These are phyloP conservation scores for Termitomyces sp. DNA, from an alignment of 768 basidiomycete genomes.

Conservation along the genomic window DNA sequence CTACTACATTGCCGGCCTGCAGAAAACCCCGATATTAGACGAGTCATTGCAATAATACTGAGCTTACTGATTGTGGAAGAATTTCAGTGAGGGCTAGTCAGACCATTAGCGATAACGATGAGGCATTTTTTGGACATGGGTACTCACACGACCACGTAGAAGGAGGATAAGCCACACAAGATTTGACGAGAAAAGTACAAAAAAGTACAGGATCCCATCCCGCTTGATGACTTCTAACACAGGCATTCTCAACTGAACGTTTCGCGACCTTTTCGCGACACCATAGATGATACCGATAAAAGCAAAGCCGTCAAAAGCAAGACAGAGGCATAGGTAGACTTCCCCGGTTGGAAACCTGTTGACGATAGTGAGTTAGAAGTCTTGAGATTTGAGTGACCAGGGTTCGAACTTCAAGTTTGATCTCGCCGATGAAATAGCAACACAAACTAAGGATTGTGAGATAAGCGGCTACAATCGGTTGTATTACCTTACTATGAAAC, in stretches of 20 bases:
- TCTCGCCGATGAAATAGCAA: not conserved
- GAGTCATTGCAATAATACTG: too few species aligned
- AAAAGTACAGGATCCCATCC: slow-evolving; percentile 17
- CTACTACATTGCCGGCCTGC: too few species aligned
- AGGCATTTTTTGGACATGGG: not conserved
- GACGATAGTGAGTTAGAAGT: not conserved
- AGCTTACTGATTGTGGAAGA: too few species aligned
- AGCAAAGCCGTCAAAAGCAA: slow-evolving; percentile 17
- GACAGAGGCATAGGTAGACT: slow-evolving; percentile 12
- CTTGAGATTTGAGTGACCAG: not conserved
- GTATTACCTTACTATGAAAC: not conserved
- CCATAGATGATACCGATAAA: slow-evolving; percentile 11
- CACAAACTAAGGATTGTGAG: not conserved
- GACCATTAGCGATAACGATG: too few species aligned
- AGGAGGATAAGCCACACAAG: slow-evolving; percentile 16
- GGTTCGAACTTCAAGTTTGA: not conserved
- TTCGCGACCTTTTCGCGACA: too few species aligned
- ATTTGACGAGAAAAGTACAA: slow-evolving; percentile 17
- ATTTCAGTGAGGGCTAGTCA: too few species aligned
- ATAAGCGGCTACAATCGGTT: too few species aligned
- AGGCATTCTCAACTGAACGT: not conserved
- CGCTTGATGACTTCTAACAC: slow-evolving; percentile 9
- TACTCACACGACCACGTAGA: slow-evolving; percentile 12
- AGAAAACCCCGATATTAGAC: too few species aligned
- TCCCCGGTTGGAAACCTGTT: not conserved